Evolutionary conservation across 371 early-diverging fungal species (phyloP).

Genomic region (Coemansia sp.): DNA sequence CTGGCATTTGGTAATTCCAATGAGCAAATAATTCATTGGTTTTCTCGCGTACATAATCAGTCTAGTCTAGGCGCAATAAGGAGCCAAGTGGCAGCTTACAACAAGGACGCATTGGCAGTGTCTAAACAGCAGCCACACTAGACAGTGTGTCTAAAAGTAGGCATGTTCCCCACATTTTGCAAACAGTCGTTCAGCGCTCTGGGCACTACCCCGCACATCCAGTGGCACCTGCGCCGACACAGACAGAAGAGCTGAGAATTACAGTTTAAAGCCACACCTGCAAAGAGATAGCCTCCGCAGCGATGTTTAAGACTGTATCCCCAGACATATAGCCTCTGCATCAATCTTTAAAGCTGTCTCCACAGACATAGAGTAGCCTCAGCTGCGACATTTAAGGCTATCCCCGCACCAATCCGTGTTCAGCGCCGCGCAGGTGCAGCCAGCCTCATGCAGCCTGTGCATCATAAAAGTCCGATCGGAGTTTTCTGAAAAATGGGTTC

Average conservation of each 20-base stretch:
- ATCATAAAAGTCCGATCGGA: slow-evolving; percentile 2
- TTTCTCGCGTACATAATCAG: slow-evolving; percentile 2
- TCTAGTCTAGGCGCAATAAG: background rate
- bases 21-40: background rate
- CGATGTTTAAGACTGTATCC: background rate
- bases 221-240: no score
- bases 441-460: background rate
- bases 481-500: background rate
- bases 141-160: background rate
- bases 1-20: background rate
- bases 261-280: no score
- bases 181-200: background rate
- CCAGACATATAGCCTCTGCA: background rate
- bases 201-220: background rate
- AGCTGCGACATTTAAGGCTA: background rate
- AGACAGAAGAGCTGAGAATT: no score
- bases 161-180: background rate
- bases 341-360: no score
- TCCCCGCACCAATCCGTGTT: background rate
- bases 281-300: background rate
- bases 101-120: slow-evolving; percentile 1
- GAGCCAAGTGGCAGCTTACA: slow-evolving; percentile 1
- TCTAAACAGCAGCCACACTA: background rate
- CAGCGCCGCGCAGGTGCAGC: background rate
- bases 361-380: no score